A percentile compares a stretch with the other conserved stretches of the same genome.
phyloP scores from a whole-genome alignment of 1,284 basidiomycete genomes.

The Papiliotrema fonsecae region DNA sequence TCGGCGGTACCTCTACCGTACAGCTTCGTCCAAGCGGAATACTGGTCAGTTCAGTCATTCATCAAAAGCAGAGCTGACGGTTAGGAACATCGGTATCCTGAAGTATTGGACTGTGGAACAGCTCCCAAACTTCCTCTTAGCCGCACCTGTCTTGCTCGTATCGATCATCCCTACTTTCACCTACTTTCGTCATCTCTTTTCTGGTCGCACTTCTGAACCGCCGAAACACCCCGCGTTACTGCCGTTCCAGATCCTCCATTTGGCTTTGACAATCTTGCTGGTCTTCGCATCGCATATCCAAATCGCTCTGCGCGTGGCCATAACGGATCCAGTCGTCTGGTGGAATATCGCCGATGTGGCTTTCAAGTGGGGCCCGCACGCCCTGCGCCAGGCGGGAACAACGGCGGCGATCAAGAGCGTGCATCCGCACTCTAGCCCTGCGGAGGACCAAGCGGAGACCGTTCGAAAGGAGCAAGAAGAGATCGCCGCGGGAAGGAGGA shows the following conservation, averaged over 20 bases:
- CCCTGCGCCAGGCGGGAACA: neutral
- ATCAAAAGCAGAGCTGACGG: neutral
- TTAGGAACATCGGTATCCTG: conserved; percentile 71
- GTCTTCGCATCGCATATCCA: conserved; percentile 83
- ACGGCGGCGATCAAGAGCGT: too few species aligned
- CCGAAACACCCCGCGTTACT: conserved; percentile 38
- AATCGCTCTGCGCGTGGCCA: conserved; percentile 75
- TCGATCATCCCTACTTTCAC: conserved; percentile 46
- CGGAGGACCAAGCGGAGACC: neutral
- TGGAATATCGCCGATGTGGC: conserved; percentile 74
- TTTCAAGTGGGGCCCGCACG: conserved; percentile 26
- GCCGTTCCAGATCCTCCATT: conserved; percentile 67
- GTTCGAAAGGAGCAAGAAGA: conserved; percentile 41
- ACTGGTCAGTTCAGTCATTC: conserved; percentile 57
- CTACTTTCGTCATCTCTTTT: neutral
- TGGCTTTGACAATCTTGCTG: conserved; percentile 59
- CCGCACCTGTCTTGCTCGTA: conserved; percentile 62
- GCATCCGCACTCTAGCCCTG: too few species aligned
- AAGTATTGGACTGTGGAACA: conserved; percentile 80
- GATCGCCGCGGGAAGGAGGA: conserved; percentile 17
- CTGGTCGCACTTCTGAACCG: neutral
- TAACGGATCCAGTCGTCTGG: conserved; percentile 73
- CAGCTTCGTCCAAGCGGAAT: conserved; percentile 71
- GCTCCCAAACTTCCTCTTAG: conserved; percentile 80
- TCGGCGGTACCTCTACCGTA: conserved; percentile 65